Percentiles rank a stretch among this genome's conserved stretches.
Evolutionary conservation across 2,329 filamentous ascomycete genomes (phyloP).

Genomic region (Alternaria atra): DNA sequence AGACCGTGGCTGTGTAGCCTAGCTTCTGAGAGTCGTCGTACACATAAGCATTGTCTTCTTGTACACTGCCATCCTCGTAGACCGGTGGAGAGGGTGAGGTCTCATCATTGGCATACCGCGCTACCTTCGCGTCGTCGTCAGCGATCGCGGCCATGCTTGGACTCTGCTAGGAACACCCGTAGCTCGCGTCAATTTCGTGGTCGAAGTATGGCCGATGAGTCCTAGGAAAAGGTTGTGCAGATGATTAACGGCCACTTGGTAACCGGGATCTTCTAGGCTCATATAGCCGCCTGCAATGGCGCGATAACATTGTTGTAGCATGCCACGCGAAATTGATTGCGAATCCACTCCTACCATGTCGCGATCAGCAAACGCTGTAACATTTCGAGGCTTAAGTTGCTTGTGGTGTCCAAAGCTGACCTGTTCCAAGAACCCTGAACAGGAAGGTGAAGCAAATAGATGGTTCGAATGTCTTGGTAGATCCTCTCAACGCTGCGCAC

Average conservation of each 20-base stretch:
- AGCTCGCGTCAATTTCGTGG: background rate
- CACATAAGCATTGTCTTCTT: conserved; percentile 45
- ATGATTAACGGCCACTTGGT: conserved; percentile 22
- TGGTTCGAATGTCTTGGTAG: conserved; percentile 34
- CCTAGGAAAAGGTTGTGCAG: conserved; percentile 1
- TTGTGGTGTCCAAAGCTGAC: conserved; percentile 25
- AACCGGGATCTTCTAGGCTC: conserved; percentile 15
- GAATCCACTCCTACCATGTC: conserved; percentile 23
- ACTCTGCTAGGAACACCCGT: background rate
- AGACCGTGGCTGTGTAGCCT: conserved; percentile 46
- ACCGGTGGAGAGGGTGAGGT: conserved; percentile 23
- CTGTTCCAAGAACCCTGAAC: conserved; percentile 23
- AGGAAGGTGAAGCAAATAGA: conserved; percentile 39
- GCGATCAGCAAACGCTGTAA: conserved; percentile 38
- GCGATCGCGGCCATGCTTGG: conserved; percentile 32
- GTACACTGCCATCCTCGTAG: conserved; percentile 35
- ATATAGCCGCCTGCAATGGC: conserved; percentile 28
- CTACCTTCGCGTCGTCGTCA: conserved; percentile 34
- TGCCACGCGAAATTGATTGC: conserved; percentile 16
- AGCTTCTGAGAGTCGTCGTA: conserved; percentile 46
- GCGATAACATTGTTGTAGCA: conserved; percentile 19
- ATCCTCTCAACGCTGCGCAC: conserved; percentile 23
- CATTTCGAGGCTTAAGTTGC: conserved; percentile 39
- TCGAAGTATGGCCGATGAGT: background rate
- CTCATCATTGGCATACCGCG: conserved; percentile 22